Conservation (phyloP, 163 green algal species). For the Picocystis sp. region DNA sequence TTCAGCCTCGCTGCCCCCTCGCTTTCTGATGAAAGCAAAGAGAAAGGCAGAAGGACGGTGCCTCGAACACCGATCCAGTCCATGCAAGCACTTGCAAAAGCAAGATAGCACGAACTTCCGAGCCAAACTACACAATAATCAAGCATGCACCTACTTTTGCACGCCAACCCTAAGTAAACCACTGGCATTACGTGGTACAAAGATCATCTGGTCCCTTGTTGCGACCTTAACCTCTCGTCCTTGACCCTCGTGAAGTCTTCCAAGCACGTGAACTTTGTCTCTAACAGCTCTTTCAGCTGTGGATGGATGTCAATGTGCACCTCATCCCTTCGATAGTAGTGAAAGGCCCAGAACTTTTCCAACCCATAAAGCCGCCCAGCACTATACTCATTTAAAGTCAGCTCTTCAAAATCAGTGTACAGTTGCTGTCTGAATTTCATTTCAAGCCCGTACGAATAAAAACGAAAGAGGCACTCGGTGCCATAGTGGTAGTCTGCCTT, state of each 20-base stretch:
- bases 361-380: slow-evolving; percentile 68
- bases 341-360: slow-evolving; percentile 89
- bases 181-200: too few species aligned
- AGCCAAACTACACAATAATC: too few species aligned
- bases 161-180: too few species aligned
- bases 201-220: too few species aligned
- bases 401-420: slow-evolving; percentile 84
- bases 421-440: slow-evolving; percentile 49
- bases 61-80: too few species aligned
- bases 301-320: background rate
- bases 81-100: too few species aligned
- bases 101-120: too few species aligned
- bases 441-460: slow-evolving; percentile 88
- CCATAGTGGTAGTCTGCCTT: slow-evolving; percentile 65
- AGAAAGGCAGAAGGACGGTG: too few species aligned
- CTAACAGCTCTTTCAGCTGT: slow-evolving; percentile 39
- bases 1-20: too few species aligned
- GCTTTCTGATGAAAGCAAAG: too few species aligned
- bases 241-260: slow-evolving; percentile 33
- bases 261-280: slow-evolving; percentile 33
- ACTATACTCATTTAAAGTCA: slow-evolving; percentile 38
- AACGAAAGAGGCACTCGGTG: slow-evolving; percentile 90
- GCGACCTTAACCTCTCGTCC: too few species aligned
- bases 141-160: too few species aligned
- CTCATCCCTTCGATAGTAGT: slow-evolving; percentile 61